phyloP scores from a whole-genome alignment of 1,284 basidiomycete genomes.

The Hymenochaete sp. region DNA sequence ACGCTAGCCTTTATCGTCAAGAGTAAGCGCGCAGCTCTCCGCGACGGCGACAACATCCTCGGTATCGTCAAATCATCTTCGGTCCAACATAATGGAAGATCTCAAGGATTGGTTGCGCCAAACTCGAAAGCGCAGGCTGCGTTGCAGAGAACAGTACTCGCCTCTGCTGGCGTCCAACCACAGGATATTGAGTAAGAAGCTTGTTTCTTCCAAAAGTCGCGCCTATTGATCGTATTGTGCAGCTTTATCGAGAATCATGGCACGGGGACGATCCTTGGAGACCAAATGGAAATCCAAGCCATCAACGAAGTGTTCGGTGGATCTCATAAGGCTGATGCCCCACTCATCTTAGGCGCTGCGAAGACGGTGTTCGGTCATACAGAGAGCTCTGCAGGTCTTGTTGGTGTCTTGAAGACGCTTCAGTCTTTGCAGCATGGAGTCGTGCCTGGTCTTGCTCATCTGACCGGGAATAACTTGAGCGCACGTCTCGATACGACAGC shows the following conservation, averaged over 20 bases:
- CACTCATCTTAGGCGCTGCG: conserved; percentile 29
- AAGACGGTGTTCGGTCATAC: conserved; percentile 31
- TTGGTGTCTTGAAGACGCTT: conserved; percentile 28
- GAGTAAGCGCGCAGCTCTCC: conserved; percentile 27
- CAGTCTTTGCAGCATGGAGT: conserved; percentile 23
- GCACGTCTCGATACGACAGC: conserved; percentile 27
- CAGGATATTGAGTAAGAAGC: conserved; percentile 28
- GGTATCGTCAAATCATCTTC: conserved; percentile 28
- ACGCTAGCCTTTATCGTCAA: conserved; percentile 29
- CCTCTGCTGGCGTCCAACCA: conserved; percentile 25
- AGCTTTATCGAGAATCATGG: conserved; percentile 33
- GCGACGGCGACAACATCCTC: conserved; percentile 30
- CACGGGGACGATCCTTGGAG: conserved; percentile 31
- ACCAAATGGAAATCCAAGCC: conserved; percentile 30
- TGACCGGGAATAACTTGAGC: conserved; percentile 27
- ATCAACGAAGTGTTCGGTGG: conserved; percentile 29
- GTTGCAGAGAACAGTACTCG: conserved; percentile 26
- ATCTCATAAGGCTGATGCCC: conserved; percentile 25
- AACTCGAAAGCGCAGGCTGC: conserved; percentile 28
- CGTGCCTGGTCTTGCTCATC: conserved; percentile 28
- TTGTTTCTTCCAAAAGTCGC: background rate
- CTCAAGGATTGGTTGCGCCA: conserved; percentile 32
- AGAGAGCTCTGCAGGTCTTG: conserved; percentile 28
- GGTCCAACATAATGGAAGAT: conserved; percentile 29
- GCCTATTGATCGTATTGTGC: background rate